Conservation (phyloP, 2,329 filamentous ascomycete genomes). For the Fusarium sp. region DNA sequence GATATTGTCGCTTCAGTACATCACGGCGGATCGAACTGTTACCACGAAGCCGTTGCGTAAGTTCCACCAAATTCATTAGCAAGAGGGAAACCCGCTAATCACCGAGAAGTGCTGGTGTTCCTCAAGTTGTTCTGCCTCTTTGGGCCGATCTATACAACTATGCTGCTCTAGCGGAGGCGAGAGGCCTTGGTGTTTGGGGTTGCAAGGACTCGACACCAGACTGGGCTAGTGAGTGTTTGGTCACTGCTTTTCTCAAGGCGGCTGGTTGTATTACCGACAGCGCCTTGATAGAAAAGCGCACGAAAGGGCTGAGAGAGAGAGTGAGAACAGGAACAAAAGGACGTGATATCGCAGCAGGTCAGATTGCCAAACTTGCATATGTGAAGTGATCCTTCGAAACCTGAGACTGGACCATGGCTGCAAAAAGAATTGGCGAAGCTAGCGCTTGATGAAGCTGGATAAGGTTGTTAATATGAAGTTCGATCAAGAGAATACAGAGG, state of each 20-base stretch:
- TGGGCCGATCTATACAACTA: slow-evolving; percentile 61
- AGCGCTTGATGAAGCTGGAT: too few relatives aligned
- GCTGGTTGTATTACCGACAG: background rate
- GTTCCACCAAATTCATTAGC: background rate
- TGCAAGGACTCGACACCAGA: slow-evolving; percentile 50
- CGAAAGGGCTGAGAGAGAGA: background rate
- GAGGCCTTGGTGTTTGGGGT: slow-evolving; percentile 56
- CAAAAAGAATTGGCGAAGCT: too few relatives aligned
- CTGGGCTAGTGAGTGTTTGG: slow-evolving; percentile 43
- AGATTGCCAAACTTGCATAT: slow-evolving; percentile 9
- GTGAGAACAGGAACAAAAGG: background rate
- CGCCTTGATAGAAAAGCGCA: background rate
- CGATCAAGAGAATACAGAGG: too few relatives aligned
- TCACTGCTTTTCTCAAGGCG: slow-evolving; percentile 38
- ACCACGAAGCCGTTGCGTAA: slow-evolving; percentile 34
- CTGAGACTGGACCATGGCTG: too few relatives aligned
- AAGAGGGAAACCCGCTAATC: background rate
- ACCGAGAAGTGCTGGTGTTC: slow-evolving; percentile 50
- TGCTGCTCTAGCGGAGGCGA: slow-evolving; percentile 54
- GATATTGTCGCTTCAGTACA: slow-evolving; percentile 32
- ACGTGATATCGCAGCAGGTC: background rate
- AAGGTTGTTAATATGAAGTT: too few relatives aligned
- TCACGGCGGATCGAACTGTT: slow-evolving; percentile 38
- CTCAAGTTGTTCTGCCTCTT: slow-evolving; percentile 58
- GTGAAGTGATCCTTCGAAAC: background rate